Evolutionary conservation across 805 yeast genomes (phyloP).

Genomic region (Scheffersomyces ergatensis): DNA sequence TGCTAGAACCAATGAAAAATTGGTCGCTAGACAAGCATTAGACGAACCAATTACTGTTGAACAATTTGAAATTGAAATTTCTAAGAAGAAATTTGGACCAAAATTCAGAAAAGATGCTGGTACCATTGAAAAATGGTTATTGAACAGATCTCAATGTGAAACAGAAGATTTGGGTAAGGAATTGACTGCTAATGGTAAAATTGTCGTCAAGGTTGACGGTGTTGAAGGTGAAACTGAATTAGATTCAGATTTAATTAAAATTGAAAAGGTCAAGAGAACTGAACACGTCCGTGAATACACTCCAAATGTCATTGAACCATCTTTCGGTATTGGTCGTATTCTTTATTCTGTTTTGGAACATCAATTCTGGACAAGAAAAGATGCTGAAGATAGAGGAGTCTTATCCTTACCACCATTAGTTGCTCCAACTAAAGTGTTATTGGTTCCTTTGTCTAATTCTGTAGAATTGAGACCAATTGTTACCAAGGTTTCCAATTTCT

Average conservation of each 20-base stretch:
- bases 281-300: slow-evolving; percentile 94
- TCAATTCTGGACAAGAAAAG: slow-evolving; percentile 92
- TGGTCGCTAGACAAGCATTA: slow-evolving; percentile 89
- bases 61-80: slow-evolving; percentile 78
- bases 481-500: slow-evolving; percentile 61
- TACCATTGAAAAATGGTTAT: slow-evolving; percentile 78
- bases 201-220: slow-evolving; percentile 67
- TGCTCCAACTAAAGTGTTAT: slow-evolving; percentile 95
- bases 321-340: slow-evolving; percentile 98
- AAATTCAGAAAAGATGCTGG: slow-evolving; percentile 97
- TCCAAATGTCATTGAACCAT: slow-evolving; percentile 98
- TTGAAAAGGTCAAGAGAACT: slow-evolving; percentile 73
- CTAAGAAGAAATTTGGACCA: slow-evolving; percentile 97
- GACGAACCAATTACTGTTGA: slow-evolving; percentile 83
- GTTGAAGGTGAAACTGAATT: slow-evolving; percentile 65
- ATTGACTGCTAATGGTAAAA: slow-evolving; percentile 58
- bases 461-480: slow-evolving; percentile 76
- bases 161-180: slow-evolving; percentile 73
- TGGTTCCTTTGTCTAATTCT: slow-evolving; percentile 90
- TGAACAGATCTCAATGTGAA: slow-evolving; percentile 77
- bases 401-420: slow-evolving; percentile 91
- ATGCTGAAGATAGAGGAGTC: slow-evolving; percentile 78
- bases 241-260: slow-evolving; percentile 67
- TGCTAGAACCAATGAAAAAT: slow-evolving; percentile 90
- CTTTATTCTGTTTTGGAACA: slow-evolving; percentile 92